Base-by-base conservation (phyloP, 2,329 filamentous ascomycete species). In the Epichloe sibirici region DNA sequence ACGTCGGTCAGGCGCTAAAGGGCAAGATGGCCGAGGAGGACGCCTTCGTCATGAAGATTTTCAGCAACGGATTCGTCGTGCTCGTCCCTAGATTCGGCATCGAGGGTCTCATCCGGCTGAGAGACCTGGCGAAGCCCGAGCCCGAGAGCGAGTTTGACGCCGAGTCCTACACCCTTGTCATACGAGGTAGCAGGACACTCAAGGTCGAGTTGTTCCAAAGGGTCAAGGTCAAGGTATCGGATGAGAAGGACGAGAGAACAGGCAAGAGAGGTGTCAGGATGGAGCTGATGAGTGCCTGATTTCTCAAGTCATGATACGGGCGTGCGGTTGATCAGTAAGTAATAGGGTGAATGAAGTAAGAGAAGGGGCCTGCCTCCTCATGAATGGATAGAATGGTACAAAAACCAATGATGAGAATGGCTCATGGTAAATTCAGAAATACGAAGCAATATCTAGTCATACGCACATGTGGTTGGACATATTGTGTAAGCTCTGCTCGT, bases 31-130 rank as follows among this genome's bases (percentile, higher is more conserved):
- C 81, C 7, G 85, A 90, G 61, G 90, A 96, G 68, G 90, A 96
- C 53, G 93, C 88, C 3, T 97, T 95, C 67, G 83, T 98, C 45
- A 95, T 98, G 87, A 88, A 88, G 65, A 86, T 98, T 51, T 98
- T 98, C 70, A 90, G 87, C 66, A 98, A 98, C 70, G 93, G 93
- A 6, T 91, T 96, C 61, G 93, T 97, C 17, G 90, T 97, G 11
- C 90, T 97, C 56, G 91, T 98, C 48, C 93, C 93, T 6, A 77
- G 89, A 15, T 98, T 98, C 68, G 93, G 93, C 42, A 94, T 98
- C 62, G 93, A 98, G 73, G 86, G 89, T 42, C 72, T 96, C 56
- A 93, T 98, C 57, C 79, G 91, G 11, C 72, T 97, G 60, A 77
- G 89, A 54, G 93, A 97, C 70, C 75, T 97, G 54, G 84, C 83